Evolutionary conservation across 2,329 filamentous ascomycete species (phyloP).

Genomic region (Sclerotiophoma versabilis): DNA sequence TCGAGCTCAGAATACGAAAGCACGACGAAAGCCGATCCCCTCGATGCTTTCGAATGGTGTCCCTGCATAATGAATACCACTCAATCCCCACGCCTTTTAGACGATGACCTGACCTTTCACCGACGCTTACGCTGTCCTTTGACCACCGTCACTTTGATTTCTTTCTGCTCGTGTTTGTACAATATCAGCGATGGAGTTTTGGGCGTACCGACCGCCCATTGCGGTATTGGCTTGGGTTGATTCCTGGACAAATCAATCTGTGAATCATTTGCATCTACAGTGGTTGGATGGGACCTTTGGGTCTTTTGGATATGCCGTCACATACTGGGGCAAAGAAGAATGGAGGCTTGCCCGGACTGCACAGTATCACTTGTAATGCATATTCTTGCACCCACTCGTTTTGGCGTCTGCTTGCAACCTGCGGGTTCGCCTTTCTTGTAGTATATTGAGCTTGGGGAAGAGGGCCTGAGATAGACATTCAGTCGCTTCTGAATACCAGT

Average conservation of each 20-base stretch:
- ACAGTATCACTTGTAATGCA: slow-evolving; percentile 33
- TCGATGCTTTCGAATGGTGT: slow-evolving; percentile 48
- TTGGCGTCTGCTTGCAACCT: slow-evolving; percentile 7
- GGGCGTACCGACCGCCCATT: slow-evolving; percentile 10
- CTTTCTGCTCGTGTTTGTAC: slow-evolving; percentile 33
- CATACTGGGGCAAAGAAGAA: slow-evolving; percentile 18
- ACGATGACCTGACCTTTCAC: slow-evolving; percentile 27
- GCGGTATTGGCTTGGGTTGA: slow-evolving; percentile 23
- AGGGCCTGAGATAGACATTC: slow-evolving; percentile 4
- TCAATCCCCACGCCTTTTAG: slow-evolving; percentile 18
- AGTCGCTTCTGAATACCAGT: slow-evolving; percentile 3
- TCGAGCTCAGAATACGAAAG: slow-evolving; percentile 59
- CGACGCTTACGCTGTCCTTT: slow-evolving; percentile 21
- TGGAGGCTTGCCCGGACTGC: slow-evolving; percentile 13
- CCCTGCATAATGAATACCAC: slow-evolving; percentile 36
- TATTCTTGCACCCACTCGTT: slow-evolving; percentile 20
- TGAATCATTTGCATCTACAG: slow-evolving; percentile 33
- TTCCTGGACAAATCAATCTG: slow-evolving; percentile 37
- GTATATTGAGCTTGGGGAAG: slow-evolving; percentile 1
- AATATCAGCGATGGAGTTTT: slow-evolving; percentile 45
- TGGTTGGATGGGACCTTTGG: slow-evolving; percentile 13
- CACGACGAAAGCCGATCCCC: slow-evolving; percentile 59
- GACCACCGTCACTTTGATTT: slow-evolving; percentile 14
- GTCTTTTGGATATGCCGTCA: slow-evolving; percentile 21
- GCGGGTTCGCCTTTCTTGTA: slow-evolving; percentile 11